A percentile compares a stretch with the other conserved stretches of the same genome.
These are phyloP conservation scores for Vitis hybrid DNA, from an alignment of 177 flowering plant species.

Conservation along the genomic window DNA sequence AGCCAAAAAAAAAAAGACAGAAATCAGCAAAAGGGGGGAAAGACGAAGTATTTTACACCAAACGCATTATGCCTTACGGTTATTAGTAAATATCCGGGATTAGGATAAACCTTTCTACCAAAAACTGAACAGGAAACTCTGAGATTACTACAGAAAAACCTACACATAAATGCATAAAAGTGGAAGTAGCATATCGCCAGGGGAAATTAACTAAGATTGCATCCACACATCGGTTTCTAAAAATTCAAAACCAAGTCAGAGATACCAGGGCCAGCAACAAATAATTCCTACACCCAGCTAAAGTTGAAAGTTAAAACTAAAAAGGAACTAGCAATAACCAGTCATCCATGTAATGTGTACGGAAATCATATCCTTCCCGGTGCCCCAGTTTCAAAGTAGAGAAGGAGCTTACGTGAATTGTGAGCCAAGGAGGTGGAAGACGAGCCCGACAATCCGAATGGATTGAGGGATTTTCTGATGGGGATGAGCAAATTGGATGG, in stretches of 20 bases:
- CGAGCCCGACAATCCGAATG: constrained; percentile 25
- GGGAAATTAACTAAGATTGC: not conserved
- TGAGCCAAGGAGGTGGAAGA: constrained; percentile 28
- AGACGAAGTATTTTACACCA: not conserved
- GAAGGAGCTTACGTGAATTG: constrained; percentile 29
- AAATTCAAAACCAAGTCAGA: not conserved
- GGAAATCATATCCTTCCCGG: not conserved
- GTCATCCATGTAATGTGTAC: not conserved
- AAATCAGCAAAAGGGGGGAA: not conserved
- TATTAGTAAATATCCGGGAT: not conserved
- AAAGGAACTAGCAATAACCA: not conserved
- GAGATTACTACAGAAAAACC: not conserved
- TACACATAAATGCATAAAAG: constrained; percentile 3
- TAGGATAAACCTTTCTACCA: constrained; percentile 1
- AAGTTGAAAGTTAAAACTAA: not conserved
- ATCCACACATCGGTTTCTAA: not conserved
- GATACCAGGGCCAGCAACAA: not conserved
- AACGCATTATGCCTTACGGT: constrained; percentile 3
- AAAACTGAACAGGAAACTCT: not conserved
- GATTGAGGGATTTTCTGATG: constrained; percentile 35
- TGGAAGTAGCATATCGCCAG: not conserved
- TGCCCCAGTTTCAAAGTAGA: not conserved
- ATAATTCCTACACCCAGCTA: not conserved
- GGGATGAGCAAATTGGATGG: constrained; percentile 51
- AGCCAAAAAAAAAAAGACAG: not conserved